These are phyloP conservation scores for Coemansia sp. DNA, from an alignment of 192 early-diverging fungal genomes.

Conservation along the genomic window DNA sequence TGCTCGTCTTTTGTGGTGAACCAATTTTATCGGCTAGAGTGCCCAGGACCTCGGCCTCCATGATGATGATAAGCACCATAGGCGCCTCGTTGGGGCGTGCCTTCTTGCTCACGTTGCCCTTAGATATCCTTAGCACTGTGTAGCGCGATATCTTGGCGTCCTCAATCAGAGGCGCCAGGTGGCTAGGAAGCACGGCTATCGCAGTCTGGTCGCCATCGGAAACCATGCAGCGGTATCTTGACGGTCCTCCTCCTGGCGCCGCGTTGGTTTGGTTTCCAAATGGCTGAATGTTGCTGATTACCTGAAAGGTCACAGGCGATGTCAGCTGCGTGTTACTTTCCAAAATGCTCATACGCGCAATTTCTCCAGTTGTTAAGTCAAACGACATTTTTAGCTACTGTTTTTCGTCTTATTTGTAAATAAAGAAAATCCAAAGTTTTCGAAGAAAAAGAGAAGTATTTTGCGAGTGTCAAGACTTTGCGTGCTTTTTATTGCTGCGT, in stretches of 20 bases:
- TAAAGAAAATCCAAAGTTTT: not conserved
- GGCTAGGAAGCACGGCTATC: slow-evolving; percentile 37
- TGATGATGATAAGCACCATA: slow-evolving; percentile 38
- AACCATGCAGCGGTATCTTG: slow-evolving; percentile 49
- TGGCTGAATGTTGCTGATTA: slow-evolving; percentile 40
- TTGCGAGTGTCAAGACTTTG: not conserved
- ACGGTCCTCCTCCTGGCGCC: not conserved
- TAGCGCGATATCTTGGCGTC: slow-evolving; percentile 32
- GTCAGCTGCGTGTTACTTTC: slow-evolving; percentile 20
- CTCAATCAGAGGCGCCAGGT: slow-evolving; percentile 30
- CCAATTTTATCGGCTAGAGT: slow-evolving; percentile 35
- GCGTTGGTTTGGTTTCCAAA: slow-evolving; percentile 22
- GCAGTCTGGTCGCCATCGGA: slow-evolving; percentile 47
- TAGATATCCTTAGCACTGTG: slow-evolving; percentile 35
- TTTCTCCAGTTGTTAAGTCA: slow-evolving; percentile 38
- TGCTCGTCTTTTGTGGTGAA: not conserved
- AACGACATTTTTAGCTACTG: not conserved
- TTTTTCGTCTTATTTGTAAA: not conserved
- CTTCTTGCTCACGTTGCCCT: slow-evolving; percentile 37
- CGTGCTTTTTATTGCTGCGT: not conserved
- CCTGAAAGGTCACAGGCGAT: slow-evolving; percentile 25
- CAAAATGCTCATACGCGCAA: slow-evolving; percentile 26
- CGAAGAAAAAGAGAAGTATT: not conserved
- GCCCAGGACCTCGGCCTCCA: slow-evolving; percentile 36
- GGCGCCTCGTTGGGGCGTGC: slow-evolving; percentile 17